These are phyloP conservation scores for Blastobotrys apis DNA, from an alignment of 1,139 yeast species.

Conservation along the genomic window DNA sequence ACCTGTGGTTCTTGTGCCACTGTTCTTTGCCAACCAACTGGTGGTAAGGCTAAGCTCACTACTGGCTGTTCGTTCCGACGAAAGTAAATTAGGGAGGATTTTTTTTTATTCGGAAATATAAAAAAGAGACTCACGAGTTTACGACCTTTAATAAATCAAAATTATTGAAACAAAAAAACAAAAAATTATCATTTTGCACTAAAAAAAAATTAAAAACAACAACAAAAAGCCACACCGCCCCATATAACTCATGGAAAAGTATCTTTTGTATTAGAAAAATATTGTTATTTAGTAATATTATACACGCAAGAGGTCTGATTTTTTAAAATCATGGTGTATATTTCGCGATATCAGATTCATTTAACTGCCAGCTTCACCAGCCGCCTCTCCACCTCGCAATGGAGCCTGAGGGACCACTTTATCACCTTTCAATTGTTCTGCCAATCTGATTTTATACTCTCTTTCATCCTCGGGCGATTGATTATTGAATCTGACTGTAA, in stretches of 20 bases:
- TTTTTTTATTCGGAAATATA: no score
- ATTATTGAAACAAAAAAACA: not conserved
- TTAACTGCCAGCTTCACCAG: no score
- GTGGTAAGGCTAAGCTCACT: slow-evolving; percentile 99
- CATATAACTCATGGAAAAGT: not conserved
- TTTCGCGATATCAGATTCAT: no score
- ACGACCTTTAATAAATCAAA: slow-evolving; percentile 8
- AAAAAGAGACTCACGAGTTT: slow-evolving; percentile 1
- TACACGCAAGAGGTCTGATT: not conserved
- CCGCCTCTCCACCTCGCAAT: no score
- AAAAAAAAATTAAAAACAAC: not conserved
- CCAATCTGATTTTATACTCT: slow-evolving; percentile 2
- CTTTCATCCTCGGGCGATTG: slow-evolving; percentile 5
- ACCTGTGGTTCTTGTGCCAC: slow-evolving; percentile 98
- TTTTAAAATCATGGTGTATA: no score
- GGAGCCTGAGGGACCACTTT: no score
- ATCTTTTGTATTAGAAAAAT: not conserved
- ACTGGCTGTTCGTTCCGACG: slow-evolving; percentile 99
- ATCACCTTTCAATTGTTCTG: not conserved
- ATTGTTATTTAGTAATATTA: not conserved
- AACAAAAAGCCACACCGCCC: slow-evolving; percentile 1
- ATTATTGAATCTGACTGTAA: slow-evolving; percentile 6
- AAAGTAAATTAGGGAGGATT: slow-evolving; percentile 75
- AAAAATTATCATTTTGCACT: not conserved
- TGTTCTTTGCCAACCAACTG: slow-evolving; percentile 97